Conservation (phyloP, 495 filamentous ascomycete species). For the Neurospora sp. region DNA sequence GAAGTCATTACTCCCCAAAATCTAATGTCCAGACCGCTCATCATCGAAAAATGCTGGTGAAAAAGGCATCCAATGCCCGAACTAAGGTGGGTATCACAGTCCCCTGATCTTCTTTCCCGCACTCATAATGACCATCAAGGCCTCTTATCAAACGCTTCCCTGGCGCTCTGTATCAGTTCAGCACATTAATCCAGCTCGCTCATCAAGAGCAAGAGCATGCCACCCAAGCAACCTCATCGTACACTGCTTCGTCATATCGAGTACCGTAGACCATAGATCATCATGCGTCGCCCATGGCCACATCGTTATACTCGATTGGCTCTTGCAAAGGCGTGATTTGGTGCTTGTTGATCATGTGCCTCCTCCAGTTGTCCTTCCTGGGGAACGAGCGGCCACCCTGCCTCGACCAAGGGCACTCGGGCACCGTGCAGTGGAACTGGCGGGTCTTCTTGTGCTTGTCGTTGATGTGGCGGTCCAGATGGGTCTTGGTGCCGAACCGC, state of each 20-base stretch:
- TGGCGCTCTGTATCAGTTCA: not conserved
- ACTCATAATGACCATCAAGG: not conserved
- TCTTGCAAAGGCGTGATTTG: conserved; percentile 19
- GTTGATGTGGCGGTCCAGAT: conserved; percentile 42
- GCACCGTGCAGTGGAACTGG: conserved; percentile 35
- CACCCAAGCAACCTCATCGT: not conserved
- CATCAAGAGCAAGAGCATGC: not conserved
- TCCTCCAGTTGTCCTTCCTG: conserved; percentile 42
- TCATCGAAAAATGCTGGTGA: not conserved
- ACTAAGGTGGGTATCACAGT: not conserved
- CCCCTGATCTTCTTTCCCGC: not conserved
- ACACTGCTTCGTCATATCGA: not conserved
- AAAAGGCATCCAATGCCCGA: not conserved
- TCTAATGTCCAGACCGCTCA: not conserved
- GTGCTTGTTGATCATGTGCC: conserved; percentile 43
- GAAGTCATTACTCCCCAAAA: not conserved
- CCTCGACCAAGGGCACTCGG: conserved; percentile 35
- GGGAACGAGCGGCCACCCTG: conserved; percentile 39
- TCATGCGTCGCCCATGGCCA: conserved; percentile 11
- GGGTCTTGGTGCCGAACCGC: conserved; percentile 42
- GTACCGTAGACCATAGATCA: not conserved
- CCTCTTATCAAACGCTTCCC: not conserved
- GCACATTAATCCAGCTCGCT: not conserved
- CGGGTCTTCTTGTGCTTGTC: conserved; percentile 41
- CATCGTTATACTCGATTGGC: conserved; percentile 19